Conservation (phyloP, 2,329 filamentous ascomycete genomes). For the Fusarium dimerum region DNA sequence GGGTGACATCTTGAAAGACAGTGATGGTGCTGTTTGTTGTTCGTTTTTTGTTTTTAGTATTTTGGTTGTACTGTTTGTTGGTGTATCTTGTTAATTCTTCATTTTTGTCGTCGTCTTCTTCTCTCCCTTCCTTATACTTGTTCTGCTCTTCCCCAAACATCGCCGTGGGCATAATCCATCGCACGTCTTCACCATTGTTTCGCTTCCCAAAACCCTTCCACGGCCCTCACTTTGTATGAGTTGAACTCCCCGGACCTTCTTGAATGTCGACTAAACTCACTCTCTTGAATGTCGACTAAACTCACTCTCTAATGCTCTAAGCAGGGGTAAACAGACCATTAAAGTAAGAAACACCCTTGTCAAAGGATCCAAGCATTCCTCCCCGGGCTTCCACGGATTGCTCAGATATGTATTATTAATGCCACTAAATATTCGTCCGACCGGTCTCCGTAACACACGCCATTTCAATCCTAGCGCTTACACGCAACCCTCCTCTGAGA, state of each 20-base stretch:
- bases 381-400: conserved; percentile 5
- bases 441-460: conserved; percentile 11
- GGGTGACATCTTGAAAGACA: conserved; percentile 10
- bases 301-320: no score
- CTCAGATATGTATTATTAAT: conserved; percentile 13
- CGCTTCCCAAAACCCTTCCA: no score
- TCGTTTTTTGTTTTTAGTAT: not conserved
- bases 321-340: not conserved
- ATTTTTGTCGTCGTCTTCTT: no score
- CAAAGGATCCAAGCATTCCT: not conserved
- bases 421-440: conserved; percentile 9
- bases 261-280: no score
- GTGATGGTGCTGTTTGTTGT: not conserved
- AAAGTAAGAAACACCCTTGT: not conserved
- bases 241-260: no score
- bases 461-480: no score
- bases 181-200: no score
- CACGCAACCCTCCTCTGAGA: not conserved
- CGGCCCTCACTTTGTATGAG: no score
- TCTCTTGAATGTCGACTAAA: no score
- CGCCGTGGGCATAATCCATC: no score
- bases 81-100: not conserved
- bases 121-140: no score
- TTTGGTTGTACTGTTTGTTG: not conserved
- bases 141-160: no score